Evolutionary conservation across 2,329 filamentous ascomycete species (phyloP).

Genomic region (Dendryphion nanum): DNA sequence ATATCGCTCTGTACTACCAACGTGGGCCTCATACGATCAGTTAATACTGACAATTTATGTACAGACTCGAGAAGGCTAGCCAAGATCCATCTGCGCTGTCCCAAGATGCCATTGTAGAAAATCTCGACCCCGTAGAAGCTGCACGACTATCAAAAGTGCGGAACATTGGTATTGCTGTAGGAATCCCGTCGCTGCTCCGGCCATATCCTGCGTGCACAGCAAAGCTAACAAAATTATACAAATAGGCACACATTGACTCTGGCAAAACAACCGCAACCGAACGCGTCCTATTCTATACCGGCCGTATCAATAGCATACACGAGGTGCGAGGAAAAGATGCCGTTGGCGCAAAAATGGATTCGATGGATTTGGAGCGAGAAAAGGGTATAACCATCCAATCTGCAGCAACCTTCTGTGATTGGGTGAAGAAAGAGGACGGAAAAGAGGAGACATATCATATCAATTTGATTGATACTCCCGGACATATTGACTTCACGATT

Average conservation of each 20-base stretch:
- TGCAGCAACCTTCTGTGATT: slow-evolving; percentile 96
- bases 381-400: slow-evolving; percentile 99
- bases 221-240: background rate
- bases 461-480: slow-evolving; percentile 97
- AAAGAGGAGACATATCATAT: slow-evolving; percentile 92
- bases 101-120: slow-evolving; percentile 69
- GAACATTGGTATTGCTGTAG: slow-evolving; percentile 96
- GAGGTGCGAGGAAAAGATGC: slow-evolving; percentile 94
- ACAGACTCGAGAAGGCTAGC: slow-evolving; percentile 53
- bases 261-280: slow-evolving; percentile 97
- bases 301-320: slow-evolving; percentile 94
- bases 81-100: slow-evolving; percentile 57
- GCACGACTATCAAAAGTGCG: slow-evolving; percentile 76
- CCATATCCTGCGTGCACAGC: background rate
- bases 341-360: slow-evolving; percentile 99
- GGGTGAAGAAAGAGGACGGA: slow-evolving; percentile 76
- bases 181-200: slow-evolving; percentile 19
- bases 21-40: slow-evolving; percentile 2
- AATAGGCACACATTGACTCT: slow-evolving; percentile 91
- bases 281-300: slow-evolving; percentile 96
- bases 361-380: slow-evolving; percentile 97
- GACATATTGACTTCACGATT: slow-evolving; percentile 98
- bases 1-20: no score
- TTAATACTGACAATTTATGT: slow-evolving; percentile 18
- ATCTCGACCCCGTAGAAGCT: slow-evolving; percentile 77